phyloP scores from a whole-genome alignment of 805 yeast genomes.

The Saccharomyces mikatae region DNA sequence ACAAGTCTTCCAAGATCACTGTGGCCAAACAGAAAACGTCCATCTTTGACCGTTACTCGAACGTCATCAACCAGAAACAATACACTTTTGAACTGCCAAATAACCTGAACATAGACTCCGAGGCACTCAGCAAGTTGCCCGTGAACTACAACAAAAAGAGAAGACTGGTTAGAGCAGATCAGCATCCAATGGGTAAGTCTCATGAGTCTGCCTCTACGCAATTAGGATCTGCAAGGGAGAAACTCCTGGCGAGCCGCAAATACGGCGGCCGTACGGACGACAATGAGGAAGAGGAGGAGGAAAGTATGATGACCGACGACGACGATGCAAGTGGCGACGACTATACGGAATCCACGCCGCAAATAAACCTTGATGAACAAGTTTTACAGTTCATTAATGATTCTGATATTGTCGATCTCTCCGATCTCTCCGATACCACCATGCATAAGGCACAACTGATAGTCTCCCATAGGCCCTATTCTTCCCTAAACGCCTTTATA shows the following conservation, averaged over 20 bases:
- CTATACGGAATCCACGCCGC: conserved; percentile 21
- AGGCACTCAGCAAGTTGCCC: not conserved
- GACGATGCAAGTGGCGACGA: conserved; percentile 34
- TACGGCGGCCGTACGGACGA: conserved; percentile 6
- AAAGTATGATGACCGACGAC: conserved; percentile 17
- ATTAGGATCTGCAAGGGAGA: conserved; percentile 28
- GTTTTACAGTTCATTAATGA: conserved; percentile 71
- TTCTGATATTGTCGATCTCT: conserved; percentile 65
- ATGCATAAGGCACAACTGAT: conserved; percentile 58
- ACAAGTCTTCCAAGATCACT: conserved; percentile 31
- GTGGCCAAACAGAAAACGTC: conserved; percentile 31
- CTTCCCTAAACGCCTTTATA: conserved; percentile 49
- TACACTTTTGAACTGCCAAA: conserved; percentile 1
- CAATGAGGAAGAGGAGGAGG: conserved; percentile 16
- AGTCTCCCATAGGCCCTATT: conserved; percentile 64
- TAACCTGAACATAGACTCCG: not conserved
- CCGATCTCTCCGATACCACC: conserved; percentile 69
- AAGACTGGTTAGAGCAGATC: conserved; percentile 35
- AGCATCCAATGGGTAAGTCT: conserved; percentile 12
- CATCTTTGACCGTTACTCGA: conserved; percentile 32
- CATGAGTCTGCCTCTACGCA: conserved; percentile 11
- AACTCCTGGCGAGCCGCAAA: conserved; percentile 19
- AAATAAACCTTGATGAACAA: conserved; percentile 48
- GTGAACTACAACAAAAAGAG: conserved; percentile 28
- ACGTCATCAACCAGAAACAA: conserved; percentile 19